Conservation (phyloP, 495 filamentous ascomycete species). For the Parmelia sp. region DNA sequence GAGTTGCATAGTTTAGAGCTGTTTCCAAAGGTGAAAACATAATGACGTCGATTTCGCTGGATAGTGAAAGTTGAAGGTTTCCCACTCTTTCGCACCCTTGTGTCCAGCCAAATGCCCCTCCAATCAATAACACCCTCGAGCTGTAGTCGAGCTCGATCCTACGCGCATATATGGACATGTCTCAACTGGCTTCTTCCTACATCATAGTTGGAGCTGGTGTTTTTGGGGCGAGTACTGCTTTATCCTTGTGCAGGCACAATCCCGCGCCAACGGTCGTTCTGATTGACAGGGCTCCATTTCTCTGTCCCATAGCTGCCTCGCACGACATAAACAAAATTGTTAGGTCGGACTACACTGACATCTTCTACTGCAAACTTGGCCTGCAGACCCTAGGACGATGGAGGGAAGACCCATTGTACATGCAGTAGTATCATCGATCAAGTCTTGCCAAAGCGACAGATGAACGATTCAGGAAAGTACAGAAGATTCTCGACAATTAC, state of each 20-base stretch:
- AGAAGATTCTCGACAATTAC: constrained; percentile 46
- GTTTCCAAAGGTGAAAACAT: too few relatives aligned
- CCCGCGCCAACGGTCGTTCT: constrained; percentile 49
- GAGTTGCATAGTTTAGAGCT: neutral
- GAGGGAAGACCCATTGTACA: constrained; percentile 46
- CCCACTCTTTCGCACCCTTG: neutral
- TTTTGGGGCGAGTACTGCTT: constrained; percentile 60
- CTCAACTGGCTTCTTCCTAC: constrained; percentile 12
- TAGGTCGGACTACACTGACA: constrained; percentile 57
- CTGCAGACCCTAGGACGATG: constrained; percentile 52
- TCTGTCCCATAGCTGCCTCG: constrained; percentile 48
- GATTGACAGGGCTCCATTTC: constrained; percentile 49
- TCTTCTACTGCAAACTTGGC: constrained; percentile 50
- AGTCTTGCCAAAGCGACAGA: constrained; percentile 47
- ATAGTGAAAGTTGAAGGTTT: neutral
- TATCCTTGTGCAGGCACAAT: constrained; percentile 48
- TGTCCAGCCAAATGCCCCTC: neutral
- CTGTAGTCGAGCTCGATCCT: neutral
- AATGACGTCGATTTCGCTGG: constrained; percentile 13
- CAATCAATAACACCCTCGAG: neutral
- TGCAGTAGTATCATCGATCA: constrained; percentile 50
- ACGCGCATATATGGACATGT: neutral
- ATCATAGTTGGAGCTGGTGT: constrained; percentile 48
- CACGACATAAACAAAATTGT: constrained; percentile 65
- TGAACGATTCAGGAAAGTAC: constrained; percentile 39